These are phyloP conservation scores for Hypoxylon sp. DNA, from an alignment of 2,329 filamentous ascomycete genomes.

Conservation along the genomic window DNA sequence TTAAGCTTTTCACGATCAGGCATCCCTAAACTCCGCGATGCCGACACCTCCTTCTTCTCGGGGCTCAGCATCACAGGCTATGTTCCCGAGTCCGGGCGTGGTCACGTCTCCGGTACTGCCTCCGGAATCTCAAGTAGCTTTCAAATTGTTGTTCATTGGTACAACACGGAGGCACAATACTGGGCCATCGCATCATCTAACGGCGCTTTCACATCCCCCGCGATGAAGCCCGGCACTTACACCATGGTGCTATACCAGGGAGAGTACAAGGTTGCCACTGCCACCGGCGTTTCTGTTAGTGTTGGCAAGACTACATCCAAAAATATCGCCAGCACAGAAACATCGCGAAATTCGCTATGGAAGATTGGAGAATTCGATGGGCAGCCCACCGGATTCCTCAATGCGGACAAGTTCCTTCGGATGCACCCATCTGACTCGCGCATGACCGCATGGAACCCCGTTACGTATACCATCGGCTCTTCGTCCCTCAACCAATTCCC, in stretches of 20 bases:
- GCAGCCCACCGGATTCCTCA: slow-evolving; percentile 74
- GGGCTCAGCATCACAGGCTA: slow-evolving; percentile 72
- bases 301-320: slow-evolving; percentile 65
- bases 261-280: slow-evolving; percentile 69
- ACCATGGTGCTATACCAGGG: slow-evolving; percentile 76
- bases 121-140: slow-evolving; percentile 68
- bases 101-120: slow-evolving; percentile 73
- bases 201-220: slow-evolving; percentile 73
- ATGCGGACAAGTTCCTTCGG: slow-evolving; percentile 75
- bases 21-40: slow-evolving; percentile 62
- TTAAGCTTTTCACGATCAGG: slow-evolving; percentile 72
- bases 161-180: slow-evolving; percentile 74
- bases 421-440: slow-evolving; percentile 78
- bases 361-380: slow-evolving; percentile 78
- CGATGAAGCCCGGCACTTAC: slow-evolving; percentile 78
- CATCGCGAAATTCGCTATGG: slow-evolving; percentile 69
- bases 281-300: slow-evolving; percentile 63
- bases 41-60: slow-evolving; percentile 73
- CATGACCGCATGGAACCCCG: slow-evolving; percentile 73
- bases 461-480: slow-evolving; percentile 74
- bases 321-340: slow-evolving; percentile 63
- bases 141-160: slow-evolving; percentile 75
- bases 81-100: slow-evolving; percentile 68
- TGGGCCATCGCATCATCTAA: slow-evolving; percentile 71
- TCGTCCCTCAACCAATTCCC: slow-evolving; percentile 69